Conservation (phyloP, 495 filamentous ascomycete genomes). For the Penicillium ochrochloron region DNA sequence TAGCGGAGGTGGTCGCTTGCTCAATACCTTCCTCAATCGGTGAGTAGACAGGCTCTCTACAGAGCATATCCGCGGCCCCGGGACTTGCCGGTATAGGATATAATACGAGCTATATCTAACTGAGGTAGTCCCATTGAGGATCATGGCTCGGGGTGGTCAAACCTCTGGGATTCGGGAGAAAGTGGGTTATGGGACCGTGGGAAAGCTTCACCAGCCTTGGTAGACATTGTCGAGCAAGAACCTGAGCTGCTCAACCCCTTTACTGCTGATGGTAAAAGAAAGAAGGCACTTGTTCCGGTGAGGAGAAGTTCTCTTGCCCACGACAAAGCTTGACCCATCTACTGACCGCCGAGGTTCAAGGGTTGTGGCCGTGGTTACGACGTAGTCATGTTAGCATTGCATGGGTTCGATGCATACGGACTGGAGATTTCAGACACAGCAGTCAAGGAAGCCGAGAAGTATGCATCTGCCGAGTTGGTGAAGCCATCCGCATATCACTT, state of each 20-base stretch:
- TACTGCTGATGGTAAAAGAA: conserved; percentile 27
- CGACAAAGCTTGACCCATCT: not conserved
- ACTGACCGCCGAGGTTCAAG: conserved; percentile 15
- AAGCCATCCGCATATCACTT: conserved; percentile 28
- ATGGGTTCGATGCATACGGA: conserved; percentile 36
- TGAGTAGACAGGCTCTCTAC: not conserved
- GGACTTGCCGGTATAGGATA: not conserved
- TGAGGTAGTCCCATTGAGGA: conserved; percentile 21
- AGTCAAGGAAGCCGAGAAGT: conserved; percentile 25
- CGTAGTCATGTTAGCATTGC: conserved; percentile 37
- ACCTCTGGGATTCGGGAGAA: conserved; percentile 42
- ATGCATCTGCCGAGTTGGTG: conserved; percentile 22
- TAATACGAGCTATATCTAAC: not conserved
- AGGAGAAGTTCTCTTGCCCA: not conserved
- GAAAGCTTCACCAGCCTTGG: conserved; percentile 46
- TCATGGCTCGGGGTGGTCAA: conserved; percentile 39
- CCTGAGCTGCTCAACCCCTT: conserved; percentile 28
- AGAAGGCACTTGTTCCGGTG: conserved; percentile 48
- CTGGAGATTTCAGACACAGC: conserved; percentile 36
- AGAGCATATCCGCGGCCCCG: not conserved
- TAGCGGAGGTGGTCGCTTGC: conserved; percentile 13
- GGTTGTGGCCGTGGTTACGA: conserved; percentile 42
- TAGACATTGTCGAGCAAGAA: conserved; percentile 44
- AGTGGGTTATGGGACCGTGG: conserved; percentile 50
- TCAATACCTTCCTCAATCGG: conserved; percentile 19